Evolutionary conservation across 148 eudicot genomes (phyloP).

Genomic region (Amaranthus palmeri): DNA sequence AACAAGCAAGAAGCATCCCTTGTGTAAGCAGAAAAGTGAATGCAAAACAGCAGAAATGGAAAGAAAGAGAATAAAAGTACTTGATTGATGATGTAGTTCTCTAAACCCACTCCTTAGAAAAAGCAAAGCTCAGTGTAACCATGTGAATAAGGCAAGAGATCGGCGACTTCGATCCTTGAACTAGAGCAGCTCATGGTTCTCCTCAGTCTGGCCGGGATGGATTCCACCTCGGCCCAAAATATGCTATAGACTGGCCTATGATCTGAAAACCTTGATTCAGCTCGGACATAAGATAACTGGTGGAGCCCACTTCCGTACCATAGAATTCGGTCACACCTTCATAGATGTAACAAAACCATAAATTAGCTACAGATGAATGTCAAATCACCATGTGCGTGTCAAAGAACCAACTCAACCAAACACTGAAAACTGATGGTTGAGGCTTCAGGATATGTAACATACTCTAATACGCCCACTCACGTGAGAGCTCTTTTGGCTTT

Average conservation of each 20-base stretch:
- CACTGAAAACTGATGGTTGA: too few species aligned
- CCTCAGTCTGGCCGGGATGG: conserved; percentile 57
- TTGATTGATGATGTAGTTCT: conserved; percentile 11
- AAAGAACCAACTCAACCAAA: too few species aligned
- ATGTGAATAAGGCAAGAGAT: conserved; percentile 75
- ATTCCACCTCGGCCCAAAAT: conserved; percentile 90
- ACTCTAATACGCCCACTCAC: too few species aligned
- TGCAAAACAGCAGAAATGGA: conserved; percentile 16
- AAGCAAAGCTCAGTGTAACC: conserved; percentile 93
- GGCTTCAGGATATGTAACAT: too few species aligned
- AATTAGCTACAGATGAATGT: background rate
- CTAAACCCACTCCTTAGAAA: conserved; percentile 33
- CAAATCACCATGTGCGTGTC: conserved; percentile 2
- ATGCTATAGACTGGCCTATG: conserved; percentile 83
- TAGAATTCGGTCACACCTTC: conserved; percentile 84
- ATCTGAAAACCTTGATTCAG: conserved; percentile 87
- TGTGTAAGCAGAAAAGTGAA: conserved; percentile 10
- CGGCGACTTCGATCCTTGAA: conserved; percentile 70
- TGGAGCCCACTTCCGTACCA: conserved; percentile 89
- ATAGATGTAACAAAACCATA: background rate
- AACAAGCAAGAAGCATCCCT: background rate
- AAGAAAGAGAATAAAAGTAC: conserved; percentile 21
- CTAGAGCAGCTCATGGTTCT: conserved; percentile 66
- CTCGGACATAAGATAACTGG: conserved; percentile 80
- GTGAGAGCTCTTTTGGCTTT: too few species aligned